Evolutionary conservation across 805 yeast species (phyloP).

Genomic region (Metschnikowia noctiluminum): DNA sequence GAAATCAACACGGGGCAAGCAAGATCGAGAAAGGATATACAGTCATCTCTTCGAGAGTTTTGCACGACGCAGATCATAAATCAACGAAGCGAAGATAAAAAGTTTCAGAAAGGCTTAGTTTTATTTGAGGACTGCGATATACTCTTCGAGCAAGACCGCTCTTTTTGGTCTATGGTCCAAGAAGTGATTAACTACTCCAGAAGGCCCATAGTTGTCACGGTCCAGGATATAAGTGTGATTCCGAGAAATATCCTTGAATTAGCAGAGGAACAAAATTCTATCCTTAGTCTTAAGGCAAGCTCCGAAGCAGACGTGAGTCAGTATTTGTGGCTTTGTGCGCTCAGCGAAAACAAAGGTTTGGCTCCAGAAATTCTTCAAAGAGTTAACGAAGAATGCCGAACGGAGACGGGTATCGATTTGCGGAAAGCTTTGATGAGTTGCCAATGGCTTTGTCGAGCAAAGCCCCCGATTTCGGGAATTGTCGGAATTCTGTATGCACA

Average conservation of each 20-base stretch:
- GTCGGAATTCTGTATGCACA: slow-evolving; percentile 1
- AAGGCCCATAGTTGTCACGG: slow-evolving; percentile 69
- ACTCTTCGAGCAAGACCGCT: slow-evolving; percentile 70
- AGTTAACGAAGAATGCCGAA: slow-evolving; percentile 22
- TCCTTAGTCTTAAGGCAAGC: slow-evolving; percentile 28
- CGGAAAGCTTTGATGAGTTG: slow-evolving; percentile 45
- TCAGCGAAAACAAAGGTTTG: slow-evolving; percentile 34
- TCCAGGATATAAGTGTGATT: slow-evolving; percentile 45
- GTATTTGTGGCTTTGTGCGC: slow-evolving; percentile 42
- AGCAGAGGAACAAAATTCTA: slow-evolving; percentile 41
- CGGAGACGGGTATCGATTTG: slow-evolving; percentile 36
- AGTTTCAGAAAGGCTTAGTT: slow-evolving; percentile 61
- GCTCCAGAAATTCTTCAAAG: slow-evolving; percentile 25
- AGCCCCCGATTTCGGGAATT: not conserved
- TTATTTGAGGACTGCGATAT: slow-evolving; percentile 85
- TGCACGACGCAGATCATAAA: slow-evolving; percentile 83
- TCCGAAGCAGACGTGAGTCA: slow-evolving; percentile 16
- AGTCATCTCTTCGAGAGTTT: slow-evolving; percentile 65
- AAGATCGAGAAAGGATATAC: slow-evolving; percentile 69
- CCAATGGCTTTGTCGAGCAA: slow-evolving; percentile 36
- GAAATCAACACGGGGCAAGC: slow-evolving; percentile 77
- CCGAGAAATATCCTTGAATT: slow-evolving; percentile 48
- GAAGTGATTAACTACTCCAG: slow-evolving; percentile 58
- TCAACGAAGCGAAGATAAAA: slow-evolving; percentile 23
- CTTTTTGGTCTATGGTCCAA: slow-evolving; percentile 74